Conservation (phyloP, 2,329 filamentous ascomycete genomes). For the Claviceps spartinae region DNA sequence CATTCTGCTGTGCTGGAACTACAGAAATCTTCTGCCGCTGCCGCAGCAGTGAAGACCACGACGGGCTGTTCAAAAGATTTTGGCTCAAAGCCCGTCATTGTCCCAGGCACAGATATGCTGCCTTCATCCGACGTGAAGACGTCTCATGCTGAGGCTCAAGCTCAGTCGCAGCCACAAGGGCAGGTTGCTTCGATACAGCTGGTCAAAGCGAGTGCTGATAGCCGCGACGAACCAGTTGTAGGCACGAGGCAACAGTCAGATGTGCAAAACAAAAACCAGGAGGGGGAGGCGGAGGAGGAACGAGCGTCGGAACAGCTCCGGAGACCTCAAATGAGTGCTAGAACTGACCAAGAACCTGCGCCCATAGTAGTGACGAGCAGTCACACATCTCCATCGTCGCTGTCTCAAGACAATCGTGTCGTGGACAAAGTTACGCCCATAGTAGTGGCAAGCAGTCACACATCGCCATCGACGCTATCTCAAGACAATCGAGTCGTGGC, state of each 20-base stretch:
- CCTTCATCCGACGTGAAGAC: not conserved
- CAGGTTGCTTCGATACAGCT: not conserved
- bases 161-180: not conserved
- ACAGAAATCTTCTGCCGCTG: constrained; percentile 16
- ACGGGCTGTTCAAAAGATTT: not conserved
- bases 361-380: not conserved
- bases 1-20: constrained; percentile 11
- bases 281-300: not conserved
- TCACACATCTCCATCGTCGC: constrained; percentile 3
- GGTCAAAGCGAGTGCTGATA: not conserved
- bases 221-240: not conserved
- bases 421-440: not conserved
- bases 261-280: not conserved
- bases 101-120: not conserved
- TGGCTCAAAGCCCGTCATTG: not conserved
- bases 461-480: constrained; percentile 4
- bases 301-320: not conserved
- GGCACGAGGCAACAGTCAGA: not conserved
- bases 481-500: not conserved
- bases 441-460: not conserved
- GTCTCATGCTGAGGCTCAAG: not conserved
- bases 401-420: constrained; percentile 1
- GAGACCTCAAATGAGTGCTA: not conserved
- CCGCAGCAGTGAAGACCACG: constrained; percentile 10
- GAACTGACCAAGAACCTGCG: constrained; percentile 1